Base-by-base conservation (phyloP, 192 early-diverging fungal genomes). In the Phlyctochytrium bullatum region DNA sequence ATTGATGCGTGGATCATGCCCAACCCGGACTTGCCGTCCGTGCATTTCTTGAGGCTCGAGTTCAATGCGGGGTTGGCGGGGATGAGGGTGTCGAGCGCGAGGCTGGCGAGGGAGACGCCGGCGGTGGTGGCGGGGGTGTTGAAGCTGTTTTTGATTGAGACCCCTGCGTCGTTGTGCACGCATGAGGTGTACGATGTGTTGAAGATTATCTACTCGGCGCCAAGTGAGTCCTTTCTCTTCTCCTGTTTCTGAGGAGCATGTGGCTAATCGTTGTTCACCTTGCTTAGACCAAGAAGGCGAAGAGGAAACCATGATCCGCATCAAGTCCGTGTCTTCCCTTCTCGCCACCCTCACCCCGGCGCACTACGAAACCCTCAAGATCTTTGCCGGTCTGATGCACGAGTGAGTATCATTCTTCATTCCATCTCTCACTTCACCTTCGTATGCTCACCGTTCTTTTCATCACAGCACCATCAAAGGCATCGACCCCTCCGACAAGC, bases 31-130 rank as follows among this genome's bases (percentile, higher is more conserved):
- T 30, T 78, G 29, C 68, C 72, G 2, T 65, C 76, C 1, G 69
- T 78, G 3, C 76, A 78, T 53, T 68, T 78, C 56, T 32, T 78
- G 27, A 34, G 76, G 51, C 51, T 71, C 30, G 76, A 78, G 34
- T 73, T 73, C 23, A 71, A 74, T 40, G 28, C 47, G 0, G 57
- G 52, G 25, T 52, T 40, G 4, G 57, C 59, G 27, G 53, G 62
- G 24, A 50, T 34, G 2, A 23, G 65, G 1, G 61, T 66, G 3
- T 51, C 40, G 20, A 62, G 24, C 33, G 34, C 28, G 23, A 34
- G 67, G 23, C 33, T 69, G 23, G 28, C 40, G 50, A 69, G 61
- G 30, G 59, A 70, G 62, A 36, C 36, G 52, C 59, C 68, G 28
- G 56, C 57, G 52, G 66, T 74, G 16, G 62, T 73, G 52, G 72